Percentiles rank a stretch among this genome's conserved stretches.
Evolutionary conservation across 192 early-diverging fungal genomes (phyloP).

Genomic region (Gryganskiella cystojenkinii): DNA sequence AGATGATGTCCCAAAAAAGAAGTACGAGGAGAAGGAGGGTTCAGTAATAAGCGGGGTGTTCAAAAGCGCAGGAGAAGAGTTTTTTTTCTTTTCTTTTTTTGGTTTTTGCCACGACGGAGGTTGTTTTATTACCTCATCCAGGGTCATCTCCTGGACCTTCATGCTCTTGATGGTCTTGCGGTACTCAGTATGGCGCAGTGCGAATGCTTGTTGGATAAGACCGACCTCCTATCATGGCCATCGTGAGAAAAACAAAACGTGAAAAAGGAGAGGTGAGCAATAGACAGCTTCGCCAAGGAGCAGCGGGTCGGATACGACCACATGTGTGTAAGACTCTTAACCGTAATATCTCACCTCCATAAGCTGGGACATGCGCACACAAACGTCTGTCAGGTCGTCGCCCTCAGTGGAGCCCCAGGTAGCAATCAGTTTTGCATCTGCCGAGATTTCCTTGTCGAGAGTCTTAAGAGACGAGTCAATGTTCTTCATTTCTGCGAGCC

Average conservation of each 20-base stretch:
- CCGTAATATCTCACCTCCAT: conserved; percentile 31
- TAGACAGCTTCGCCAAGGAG: neutral
- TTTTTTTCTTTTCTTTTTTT: too few relatives aligned
- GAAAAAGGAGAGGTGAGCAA: neutral
- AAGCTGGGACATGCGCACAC: conserved; percentile 46
- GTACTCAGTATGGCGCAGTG: conserved; percentile 33
- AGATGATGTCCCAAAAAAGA: neutral
- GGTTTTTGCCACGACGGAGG: too few relatives aligned
- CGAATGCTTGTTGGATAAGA: conserved; percentile 40
- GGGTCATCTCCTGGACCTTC: conserved; percentile 42
- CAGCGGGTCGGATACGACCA: neutral
- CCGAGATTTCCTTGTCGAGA: conserved; percentile 41
- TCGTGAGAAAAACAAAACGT: neutral
- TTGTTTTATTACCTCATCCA: conserved; percentile 35
- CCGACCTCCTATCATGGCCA: conserved; percentile 34
- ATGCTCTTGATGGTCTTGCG: conserved; percentile 48
- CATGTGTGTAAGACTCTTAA: neutral
- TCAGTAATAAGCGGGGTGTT: neutral
- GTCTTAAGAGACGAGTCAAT: conserved; percentile 45
- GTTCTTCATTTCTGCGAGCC: conserved; percentile 52
- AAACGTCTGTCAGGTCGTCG: conserved; percentile 46
- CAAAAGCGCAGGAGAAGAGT: neutral
- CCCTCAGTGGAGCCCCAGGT: conserved; percentile 40
- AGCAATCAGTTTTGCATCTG: conserved; percentile 46
- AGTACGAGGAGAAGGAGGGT: neutral